Conservation (phyloP, 2,329 filamentous ascomycete species). For the Aspergillus persii region DNA sequence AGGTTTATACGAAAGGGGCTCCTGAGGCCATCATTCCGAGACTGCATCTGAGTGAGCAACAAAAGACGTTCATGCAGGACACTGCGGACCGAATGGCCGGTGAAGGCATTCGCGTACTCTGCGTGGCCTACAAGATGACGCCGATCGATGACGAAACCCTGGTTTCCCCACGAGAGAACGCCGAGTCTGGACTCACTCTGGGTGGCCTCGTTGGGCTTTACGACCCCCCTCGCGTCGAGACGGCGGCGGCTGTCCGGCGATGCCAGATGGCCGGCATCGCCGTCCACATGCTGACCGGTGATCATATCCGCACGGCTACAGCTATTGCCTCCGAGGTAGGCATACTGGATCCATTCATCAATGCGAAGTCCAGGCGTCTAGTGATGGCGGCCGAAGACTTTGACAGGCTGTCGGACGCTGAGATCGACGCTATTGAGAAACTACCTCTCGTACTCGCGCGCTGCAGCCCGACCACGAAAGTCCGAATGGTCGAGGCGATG, state of each 20-base stretch:
- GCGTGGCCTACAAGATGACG: constrained; percentile 48
- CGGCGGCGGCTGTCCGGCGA: constrained; percentile 53
- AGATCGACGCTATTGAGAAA: constrained; percentile 66
- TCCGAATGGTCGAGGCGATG: constrained; percentile 85
- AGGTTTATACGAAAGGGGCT: constrained; percentile 61
- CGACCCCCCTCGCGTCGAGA: constrained; percentile 60
- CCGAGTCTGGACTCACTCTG: constrained; percentile 56
- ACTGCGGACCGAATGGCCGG: constrained; percentile 57
- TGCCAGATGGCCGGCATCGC: constrained; percentile 56
- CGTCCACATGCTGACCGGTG: constrained; percentile 59
- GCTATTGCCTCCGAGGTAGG: constrained; percentile 59
- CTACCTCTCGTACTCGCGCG: constrained; percentile 79
- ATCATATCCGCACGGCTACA: constrained; percentile 56
- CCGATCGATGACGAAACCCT: constrained; percentile 30
- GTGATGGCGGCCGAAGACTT: constrained; percentile 58
- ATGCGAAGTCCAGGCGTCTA: constrained; percentile 42
- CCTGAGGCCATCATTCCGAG: constrained; percentile 56
- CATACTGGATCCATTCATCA: constrained; percentile 48
- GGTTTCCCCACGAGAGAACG: constrained; percentile 41
- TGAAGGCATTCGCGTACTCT: constrained; percentile 60
- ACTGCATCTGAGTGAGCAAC: constrained; percentile 17
- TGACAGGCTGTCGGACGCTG: constrained; percentile 51
- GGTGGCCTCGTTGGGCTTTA: constrained; percentile 61
- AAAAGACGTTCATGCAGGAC: constrained; percentile 24
- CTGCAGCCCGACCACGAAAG: constrained; percentile 82